Evolutionary conservation across 2,329 filamentous ascomycete genomes (phyloP), one percentile per base, ranked within the genome.

Genomic region (Colletotrichum acutatum): DNA sequence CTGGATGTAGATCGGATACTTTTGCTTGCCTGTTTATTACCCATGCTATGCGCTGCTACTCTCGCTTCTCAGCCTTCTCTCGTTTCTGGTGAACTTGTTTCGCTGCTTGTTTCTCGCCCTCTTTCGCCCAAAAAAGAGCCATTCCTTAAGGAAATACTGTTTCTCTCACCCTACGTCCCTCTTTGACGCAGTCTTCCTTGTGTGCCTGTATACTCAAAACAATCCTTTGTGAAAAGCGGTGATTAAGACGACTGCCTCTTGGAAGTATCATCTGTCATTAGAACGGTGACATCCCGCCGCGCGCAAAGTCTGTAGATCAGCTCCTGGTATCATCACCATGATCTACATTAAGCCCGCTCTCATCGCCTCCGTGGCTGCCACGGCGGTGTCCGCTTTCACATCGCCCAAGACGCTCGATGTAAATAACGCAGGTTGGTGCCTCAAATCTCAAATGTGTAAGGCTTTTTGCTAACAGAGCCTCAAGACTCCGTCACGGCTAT

Each of bases 401-500:
- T 74, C 79, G 19, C 84, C 84, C 8, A 82, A 80, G 66, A 76
- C 84, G 26, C 78, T 88, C 46, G 78, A 88, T 67, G 78, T 86
- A 62, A 72, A 74, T 49, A 80, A 79, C 24, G 66, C 78, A 42
- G 76, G 83, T 85, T 76, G 62, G 82, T 79, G 22, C 3, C 30
- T 19, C 3, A 32, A 5, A 1, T 9, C 1, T 6, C 2, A 11
- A 2, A 19, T 2, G 1, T 6, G 5, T 9, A n/a, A 62, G 1
- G 11, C 3, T 22, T 16, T 14, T 61, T 59, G 66, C 76, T 79
- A 69, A 80, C 66, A 59, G 8, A 32, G 7, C 30, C 32, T 19
- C 12, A 24, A 93, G 91, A 83, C 42, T 93, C 91, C 0, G 87
- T 94, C 77, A 89, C 88, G 75, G 84, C 85, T 74, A 91, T 90